phyloP scores from a whole-genome alignment of 129 eudicot species.

The Centrapalus pauciflorus region DNA sequence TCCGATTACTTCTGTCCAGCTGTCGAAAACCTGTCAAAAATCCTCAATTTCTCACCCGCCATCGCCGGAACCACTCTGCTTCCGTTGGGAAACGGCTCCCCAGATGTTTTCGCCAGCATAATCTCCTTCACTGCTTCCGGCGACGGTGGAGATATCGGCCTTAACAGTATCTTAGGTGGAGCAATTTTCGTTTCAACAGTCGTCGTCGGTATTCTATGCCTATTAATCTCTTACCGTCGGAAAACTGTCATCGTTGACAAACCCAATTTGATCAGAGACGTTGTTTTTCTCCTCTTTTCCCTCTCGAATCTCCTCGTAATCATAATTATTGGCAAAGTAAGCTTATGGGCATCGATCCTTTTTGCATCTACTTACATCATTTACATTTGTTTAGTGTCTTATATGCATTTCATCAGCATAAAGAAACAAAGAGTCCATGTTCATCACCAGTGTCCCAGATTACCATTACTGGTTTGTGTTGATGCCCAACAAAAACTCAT shows the following conservation, averaged over 20 bases:
- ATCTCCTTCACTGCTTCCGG: conserved; percentile 48
- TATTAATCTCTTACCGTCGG: conserved; percentile 25
- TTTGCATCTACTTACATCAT: conserved; percentile 35
- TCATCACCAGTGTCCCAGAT: not conserved
- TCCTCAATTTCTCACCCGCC: conserved; percentile 49
- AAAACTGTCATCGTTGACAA: conserved; percentile 26
- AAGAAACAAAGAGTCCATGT: conserved; percentile 17
- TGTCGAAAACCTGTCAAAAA: conserved; percentile 42
- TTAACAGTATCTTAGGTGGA: conserved; percentile 68
- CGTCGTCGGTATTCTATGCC: conserved; percentile 50
- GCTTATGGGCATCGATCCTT: conserved; percentile 41
- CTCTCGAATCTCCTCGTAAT: conserved; percentile 38
- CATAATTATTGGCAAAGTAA: conserved; percentile 30
- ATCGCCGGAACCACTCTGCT: conserved; percentile 76
- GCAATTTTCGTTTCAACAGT: conserved; percentile 51
- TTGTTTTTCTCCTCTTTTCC: conserved; percentile 44
- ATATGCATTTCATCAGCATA: conserved; percentile 29
- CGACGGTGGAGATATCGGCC: conserved; percentile 53
- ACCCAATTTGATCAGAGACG: conserved; percentile 52
- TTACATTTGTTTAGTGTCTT: conserved; percentile 36
- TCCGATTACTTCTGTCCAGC: conserved; percentile 60
- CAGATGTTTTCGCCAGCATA: conserved; percentile 55
- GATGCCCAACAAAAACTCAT: conserved; percentile 29
- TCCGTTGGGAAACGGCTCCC: conserved; percentile 66
- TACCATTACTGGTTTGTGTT: conserved; percentile 33